phyloP scores from a whole-genome alignment of 805 yeast genomes.

The Yarrowia sp. region DNA sequence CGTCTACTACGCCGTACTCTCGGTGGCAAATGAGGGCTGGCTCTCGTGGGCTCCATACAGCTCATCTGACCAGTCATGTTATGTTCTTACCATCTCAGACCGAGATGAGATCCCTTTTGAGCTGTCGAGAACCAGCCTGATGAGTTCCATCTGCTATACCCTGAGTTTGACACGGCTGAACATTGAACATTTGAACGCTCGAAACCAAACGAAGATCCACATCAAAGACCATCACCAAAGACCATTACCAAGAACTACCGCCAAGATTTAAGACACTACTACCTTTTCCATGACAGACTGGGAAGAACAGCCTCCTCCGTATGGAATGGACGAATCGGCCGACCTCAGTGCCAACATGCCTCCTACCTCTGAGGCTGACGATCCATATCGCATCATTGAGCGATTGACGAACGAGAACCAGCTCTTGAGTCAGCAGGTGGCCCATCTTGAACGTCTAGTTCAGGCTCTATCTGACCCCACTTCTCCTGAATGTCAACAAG shows the following conservation, averaged over 20 bases:
- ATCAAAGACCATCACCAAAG: neutral
- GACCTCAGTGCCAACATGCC: neutral
- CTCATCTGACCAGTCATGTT: constrained; percentile 32
- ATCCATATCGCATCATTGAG: constrained; percentile 4
- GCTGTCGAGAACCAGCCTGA: constrained; percentile 30
- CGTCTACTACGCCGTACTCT: neutral
- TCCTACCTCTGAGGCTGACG: constrained; percentile 13
- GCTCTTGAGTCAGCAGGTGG: neutral
- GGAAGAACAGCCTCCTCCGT: constrained; percentile 36
- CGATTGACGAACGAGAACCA: constrained; percentile 22
- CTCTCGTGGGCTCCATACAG: neutral
- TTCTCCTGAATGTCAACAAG: constrained; percentile 27
- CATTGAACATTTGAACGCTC: too few species aligned
- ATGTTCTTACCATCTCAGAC: neutral
- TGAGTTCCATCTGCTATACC: neutral
- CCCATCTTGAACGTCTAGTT: constrained; percentile 9
- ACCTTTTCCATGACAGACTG: constrained; percentile 2
- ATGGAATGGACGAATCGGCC: constrained; percentile 14
- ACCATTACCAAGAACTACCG: too few species aligned
- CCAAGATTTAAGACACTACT: neutral
- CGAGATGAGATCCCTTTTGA: constrained; percentile 3
- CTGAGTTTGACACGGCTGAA: too few species aligned
- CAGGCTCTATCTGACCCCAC: constrained; percentile 1
- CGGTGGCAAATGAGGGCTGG: constrained; percentile 23
- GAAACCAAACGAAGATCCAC: neutral